phyloP scores from a whole-genome alignment of 176 grass and related monocot genomes.

The Pontederia paniculata region DNA sequence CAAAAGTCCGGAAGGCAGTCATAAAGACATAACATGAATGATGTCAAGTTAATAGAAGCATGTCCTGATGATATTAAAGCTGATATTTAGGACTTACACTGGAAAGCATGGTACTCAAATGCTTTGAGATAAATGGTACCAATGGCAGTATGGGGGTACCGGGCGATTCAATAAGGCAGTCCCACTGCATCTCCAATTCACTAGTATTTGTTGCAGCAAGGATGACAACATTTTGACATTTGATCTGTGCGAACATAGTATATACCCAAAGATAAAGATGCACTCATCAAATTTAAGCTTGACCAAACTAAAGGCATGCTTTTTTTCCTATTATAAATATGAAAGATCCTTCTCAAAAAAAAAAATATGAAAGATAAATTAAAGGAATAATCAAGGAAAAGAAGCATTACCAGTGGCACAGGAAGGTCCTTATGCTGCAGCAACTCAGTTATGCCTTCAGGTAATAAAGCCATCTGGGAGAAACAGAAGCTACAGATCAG shows the following conservation, averaged over 20 bases:
- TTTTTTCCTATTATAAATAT: not conserved
- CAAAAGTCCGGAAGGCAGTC: not conserved
- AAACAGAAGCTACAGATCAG: slow-evolving; percentile 18
- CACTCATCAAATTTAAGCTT: too few species aligned
- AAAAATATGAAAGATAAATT: not conserved
- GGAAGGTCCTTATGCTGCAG: slow-evolving; percentile 69
- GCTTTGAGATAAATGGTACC: slow-evolving; percentile 54
- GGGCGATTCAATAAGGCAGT: slow-evolving; percentile 67
- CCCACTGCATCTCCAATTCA: slow-evolving; percentile 78
- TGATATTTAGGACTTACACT: slow-evolving; percentile 38
- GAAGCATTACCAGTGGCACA: slow-evolving; percentile 66
- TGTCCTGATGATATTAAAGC: not conserved
- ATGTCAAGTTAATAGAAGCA: not conserved
- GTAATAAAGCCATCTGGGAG: slow-evolving; percentile 86
- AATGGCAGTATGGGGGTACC: slow-evolving; percentile 26
- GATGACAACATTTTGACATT: slow-evolving; percentile 86
- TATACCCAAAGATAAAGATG: not conserved
- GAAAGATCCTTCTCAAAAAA: not conserved
- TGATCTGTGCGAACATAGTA: slow-evolving; percentile 37
- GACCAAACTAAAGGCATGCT: not conserved
- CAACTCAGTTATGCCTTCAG: slow-evolving; percentile 93
- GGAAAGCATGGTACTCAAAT: slow-evolving; percentile 51
- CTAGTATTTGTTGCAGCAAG: slow-evolving; percentile 73
- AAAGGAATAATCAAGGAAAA: slow-evolving; percentile 1
- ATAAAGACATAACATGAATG: not conserved